Evolutionary conservation across 2,329 filamentous ascomycete genomes (phyloP).

Genomic region (Aureobasidium sp.): DNA sequence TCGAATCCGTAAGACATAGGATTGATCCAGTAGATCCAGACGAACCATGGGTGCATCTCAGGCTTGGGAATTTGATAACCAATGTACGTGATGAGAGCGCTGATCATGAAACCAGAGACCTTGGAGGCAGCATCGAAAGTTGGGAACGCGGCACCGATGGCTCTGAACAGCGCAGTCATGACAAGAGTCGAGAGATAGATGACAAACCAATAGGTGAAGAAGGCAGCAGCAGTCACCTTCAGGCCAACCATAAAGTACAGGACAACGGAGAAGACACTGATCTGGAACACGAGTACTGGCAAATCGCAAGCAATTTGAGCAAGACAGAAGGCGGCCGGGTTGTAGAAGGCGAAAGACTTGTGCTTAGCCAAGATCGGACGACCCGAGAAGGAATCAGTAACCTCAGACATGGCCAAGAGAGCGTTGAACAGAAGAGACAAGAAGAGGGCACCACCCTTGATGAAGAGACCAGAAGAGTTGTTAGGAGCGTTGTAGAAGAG

Average conservation of each 20-base stretch:
- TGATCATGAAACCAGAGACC: slow-evolving; percentile 24
- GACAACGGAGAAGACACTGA: slow-evolving; percentile 15
- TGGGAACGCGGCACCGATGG: slow-evolving; percentile 28
- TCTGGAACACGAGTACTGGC: slow-evolving; percentile 48
- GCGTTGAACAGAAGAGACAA: slow-evolving; percentile 55
- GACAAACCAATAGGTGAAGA: slow-evolving; percentile 54
- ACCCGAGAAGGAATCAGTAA: slow-evolving; percentile 44
- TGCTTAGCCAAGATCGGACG: slow-evolving; percentile 40
- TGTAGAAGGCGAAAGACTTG: slow-evolving; percentile 31
- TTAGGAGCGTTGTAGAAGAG: slow-evolving; percentile 57
- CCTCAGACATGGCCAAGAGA: slow-evolving; percentile 56
- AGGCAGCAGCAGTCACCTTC: slow-evolving; percentile 41
- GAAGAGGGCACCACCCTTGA: slow-evolving; percentile 56
- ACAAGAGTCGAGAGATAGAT: slow-evolving; percentile 34
- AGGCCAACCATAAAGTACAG: slow-evolving; percentile 18
- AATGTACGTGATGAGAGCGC: slow-evolving; percentile 24
- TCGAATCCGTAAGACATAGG: slow-evolving; percentile 33
- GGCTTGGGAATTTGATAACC: slow-evolving; percentile 27
- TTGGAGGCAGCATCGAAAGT: slow-evolving; percentile 26
- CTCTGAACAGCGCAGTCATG: slow-evolving; percentile 39
- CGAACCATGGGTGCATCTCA: slow-evolving; percentile 42
- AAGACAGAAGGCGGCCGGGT: slow-evolving; percentile 39
- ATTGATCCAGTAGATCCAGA: slow-evolving; percentile 40
- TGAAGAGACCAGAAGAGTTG: slow-evolving; percentile 52
- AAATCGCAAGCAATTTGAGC: slow-evolving; percentile 44